phyloP scores from a whole-genome alignment of 2,329 filamentous ascomycete species.

The Helminthosporium solani region DNA sequence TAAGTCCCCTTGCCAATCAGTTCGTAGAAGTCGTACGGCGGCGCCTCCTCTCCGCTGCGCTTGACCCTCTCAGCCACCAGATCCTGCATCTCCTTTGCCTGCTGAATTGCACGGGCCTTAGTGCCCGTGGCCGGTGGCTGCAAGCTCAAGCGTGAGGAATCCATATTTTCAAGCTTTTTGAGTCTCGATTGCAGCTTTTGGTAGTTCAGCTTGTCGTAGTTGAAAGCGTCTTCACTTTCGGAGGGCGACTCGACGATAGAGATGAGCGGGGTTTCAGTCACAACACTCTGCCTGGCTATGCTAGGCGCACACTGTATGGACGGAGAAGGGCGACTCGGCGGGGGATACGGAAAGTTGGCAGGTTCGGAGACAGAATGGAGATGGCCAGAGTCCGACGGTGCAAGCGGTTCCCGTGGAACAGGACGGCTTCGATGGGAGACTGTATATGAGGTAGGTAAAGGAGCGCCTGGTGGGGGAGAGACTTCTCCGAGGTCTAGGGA shows the following conservation, averaged over 20 bases:
- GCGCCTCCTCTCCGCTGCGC: conserved; percentile 60
- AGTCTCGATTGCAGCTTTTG: not conserved
- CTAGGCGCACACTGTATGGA: conserved; percentile 14
- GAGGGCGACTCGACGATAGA: conserved; percentile 29
- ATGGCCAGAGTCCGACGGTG: conserved; percentile 8
- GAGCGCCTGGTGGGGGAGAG: conserved; percentile 6
- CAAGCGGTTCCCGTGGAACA: not conserved
- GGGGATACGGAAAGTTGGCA: conserved; percentile 14
- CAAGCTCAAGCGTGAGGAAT: conserved; percentile 24
- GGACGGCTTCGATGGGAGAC: conserved; percentile 5
- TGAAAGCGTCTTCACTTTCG: conserved; percentile 13
- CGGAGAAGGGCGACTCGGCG: conserved; percentile 12
- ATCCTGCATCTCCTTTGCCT: conserved; percentile 69
- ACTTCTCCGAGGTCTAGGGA: conserved; percentile 8
- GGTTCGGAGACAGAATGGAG: conserved; percentile 25
- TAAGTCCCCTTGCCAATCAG: conserved; percentile 75
- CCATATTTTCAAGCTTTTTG: conserved; percentile 24
- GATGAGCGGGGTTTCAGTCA: conserved; percentile 22
- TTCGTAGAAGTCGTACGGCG: conserved; percentile 68
- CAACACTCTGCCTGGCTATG: conserved; percentile 16
- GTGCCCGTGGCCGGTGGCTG: conserved; percentile 42
- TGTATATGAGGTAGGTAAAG: not conserved
- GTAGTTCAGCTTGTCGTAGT: conserved; percentile 2
- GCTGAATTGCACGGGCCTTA: conserved; percentile 63
- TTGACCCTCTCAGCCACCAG: conserved; percentile 63